Conservation (phyloP, 1,139 yeast genomes). For the Scheffersomyces titani region DNA sequence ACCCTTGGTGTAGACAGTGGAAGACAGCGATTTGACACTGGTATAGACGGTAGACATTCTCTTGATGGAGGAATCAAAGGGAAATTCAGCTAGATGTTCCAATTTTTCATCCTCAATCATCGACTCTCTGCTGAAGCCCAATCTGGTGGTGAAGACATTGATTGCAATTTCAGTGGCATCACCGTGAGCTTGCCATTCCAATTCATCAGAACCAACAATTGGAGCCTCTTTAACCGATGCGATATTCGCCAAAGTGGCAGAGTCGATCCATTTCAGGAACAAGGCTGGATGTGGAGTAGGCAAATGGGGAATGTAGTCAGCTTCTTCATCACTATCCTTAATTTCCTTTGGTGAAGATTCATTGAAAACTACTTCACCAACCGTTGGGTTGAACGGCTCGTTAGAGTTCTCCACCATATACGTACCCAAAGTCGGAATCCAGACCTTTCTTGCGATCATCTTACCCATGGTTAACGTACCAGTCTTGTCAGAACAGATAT, state of each 20-base stretch:
- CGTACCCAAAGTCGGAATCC: constrained; percentile 39
- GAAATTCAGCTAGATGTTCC: constrained; percentile 31
- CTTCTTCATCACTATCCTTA: constrained; percentile 32
- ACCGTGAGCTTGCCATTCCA: constrained; percentile 37
- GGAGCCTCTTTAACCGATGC: constrained; percentile 29
- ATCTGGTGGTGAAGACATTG: constrained; percentile 32
- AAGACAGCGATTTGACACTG: constrained; percentile 11
- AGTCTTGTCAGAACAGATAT: constrained; percentile 55
- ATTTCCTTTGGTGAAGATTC: constrained; percentile 25
- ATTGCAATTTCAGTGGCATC: constrained; percentile 43
- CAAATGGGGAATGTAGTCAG: constrained; percentile 21
- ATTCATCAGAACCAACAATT: constrained; percentile 27
- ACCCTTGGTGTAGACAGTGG: constrained; percentile 46
- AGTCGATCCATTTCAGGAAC: constrained; percentile 24
- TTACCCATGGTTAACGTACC: constrained; percentile 55
- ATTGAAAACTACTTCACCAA: constrained; percentile 28
- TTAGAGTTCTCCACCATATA: constrained; percentile 31
- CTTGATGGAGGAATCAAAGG: constrained; percentile 41
- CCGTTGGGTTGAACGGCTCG: constrained; percentile 44
- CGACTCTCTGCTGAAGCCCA: constrained; percentile 22
- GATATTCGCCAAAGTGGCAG: constrained; percentile 37
- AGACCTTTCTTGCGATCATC: constrained; percentile 44
- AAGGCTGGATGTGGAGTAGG: constrained; percentile 10
- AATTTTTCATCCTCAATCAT: constrained; percentile 10
- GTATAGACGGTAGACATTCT: constrained; percentile 50